Percentiles rank a stretch among this genome's conserved stretches.
Evolutionary conservation across 352 stramenopile species (phyloP).

Genomic region (Phytophthora syringae): DNA sequence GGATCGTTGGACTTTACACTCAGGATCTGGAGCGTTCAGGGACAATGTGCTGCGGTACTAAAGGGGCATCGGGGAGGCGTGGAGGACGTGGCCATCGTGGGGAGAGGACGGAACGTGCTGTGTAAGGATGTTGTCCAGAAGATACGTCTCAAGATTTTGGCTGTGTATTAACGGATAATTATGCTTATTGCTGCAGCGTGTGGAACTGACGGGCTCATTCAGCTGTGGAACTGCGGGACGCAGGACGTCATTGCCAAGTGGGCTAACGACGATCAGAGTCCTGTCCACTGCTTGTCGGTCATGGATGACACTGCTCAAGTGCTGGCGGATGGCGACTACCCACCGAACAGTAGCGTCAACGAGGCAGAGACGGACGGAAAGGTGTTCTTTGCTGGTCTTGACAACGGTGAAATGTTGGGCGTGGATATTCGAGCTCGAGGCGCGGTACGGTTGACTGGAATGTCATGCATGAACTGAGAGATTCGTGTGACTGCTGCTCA

Average conservation of each 20-base stretch:
- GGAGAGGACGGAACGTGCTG: slow-evolving; percentile 70
- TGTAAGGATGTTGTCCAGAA: slow-evolving; percentile 45
- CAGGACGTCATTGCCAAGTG: slow-evolving; percentile 66
- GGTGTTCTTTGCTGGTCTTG: slow-evolving; percentile 66
- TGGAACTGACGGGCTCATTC: slow-evolving; percentile 64
- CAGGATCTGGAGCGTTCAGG: slow-evolving; percentile 68
- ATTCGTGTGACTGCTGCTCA: not conserved
- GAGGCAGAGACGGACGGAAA: slow-evolving; percentile 72
- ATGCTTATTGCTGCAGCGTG: slow-evolving; percentile 49
- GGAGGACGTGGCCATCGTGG: slow-evolving; percentile 66
- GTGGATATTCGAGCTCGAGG: slow-evolving; percentile 61
- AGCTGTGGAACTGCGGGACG: slow-evolving; percentile 68
- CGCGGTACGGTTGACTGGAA: slow-evolving; percentile 31
- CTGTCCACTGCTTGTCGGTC: slow-evolving; percentile 58
- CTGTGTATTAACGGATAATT: not conserved
- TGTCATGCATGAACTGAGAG: not conserved
- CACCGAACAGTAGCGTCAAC: slow-evolving; percentile 19
- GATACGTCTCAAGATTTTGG: not conserved
- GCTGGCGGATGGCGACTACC: slow-evolving; percentile 19
- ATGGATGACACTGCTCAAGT: slow-evolving; percentile 40
- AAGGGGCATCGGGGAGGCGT: slow-evolving; percentile 66
- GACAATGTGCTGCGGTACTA: slow-evolving; percentile 61
- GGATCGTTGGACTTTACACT: slow-evolving; percentile 78
- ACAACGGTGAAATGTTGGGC: slow-evolving; percentile 62
- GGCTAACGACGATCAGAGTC: slow-evolving; percentile 61